Base-by-base conservation (phyloP, 495 filamentous ascomycete species). In the Corynascus novoguineensis region DNA sequence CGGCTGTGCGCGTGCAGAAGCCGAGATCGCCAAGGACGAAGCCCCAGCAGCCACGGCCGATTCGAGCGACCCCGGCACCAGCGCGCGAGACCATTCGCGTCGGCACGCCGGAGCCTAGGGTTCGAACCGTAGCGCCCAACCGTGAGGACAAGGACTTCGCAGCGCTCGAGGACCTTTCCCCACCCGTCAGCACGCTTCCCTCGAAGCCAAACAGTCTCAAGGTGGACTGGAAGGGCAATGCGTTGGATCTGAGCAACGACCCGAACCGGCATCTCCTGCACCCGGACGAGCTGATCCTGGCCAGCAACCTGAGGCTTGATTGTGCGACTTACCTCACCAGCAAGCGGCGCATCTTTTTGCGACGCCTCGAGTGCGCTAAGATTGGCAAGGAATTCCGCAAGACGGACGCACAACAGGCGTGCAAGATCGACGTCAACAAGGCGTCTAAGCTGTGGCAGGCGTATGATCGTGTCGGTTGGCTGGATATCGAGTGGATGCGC, bases 371-470 rank as follows among this genome's bases (percentile, higher is more conserved):
- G 45, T 82, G 86, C 22, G 72, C 89, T 41, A 72, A 72, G 47
- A 82, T 85, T 47, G 80, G 81, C 63, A 93, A 95, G 71, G 88
- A 93, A 65, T 98, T 98, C 66, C 81, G 89, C 59, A 98, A 97
- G 82, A 97, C 93, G n/a, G 89, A 96, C 69, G 89, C 90, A 31
- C 93, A 98, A 71, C 89, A 95, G 69, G 90, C 90, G 25, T 96
- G 90, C 82, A 95, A 95, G 78, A 96, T 97, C 58, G 93, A 98
- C 68, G 93, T 97, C 70, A 97, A 97, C 77, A 98, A 98, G 79
- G 91, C 93, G 27, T 95, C 89, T 64, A 95, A 93, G 70, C 80
- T 98, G 50, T 96, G 90, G 90, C 84, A 85, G 40, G 90, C 90
- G 27, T 98, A 88, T 67, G 88, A 97, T 21, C 85, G 85, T 49